Conservation (phyloP, 2,329 filamentous ascomycete genomes). For the Phialophora macrospora region DNA sequence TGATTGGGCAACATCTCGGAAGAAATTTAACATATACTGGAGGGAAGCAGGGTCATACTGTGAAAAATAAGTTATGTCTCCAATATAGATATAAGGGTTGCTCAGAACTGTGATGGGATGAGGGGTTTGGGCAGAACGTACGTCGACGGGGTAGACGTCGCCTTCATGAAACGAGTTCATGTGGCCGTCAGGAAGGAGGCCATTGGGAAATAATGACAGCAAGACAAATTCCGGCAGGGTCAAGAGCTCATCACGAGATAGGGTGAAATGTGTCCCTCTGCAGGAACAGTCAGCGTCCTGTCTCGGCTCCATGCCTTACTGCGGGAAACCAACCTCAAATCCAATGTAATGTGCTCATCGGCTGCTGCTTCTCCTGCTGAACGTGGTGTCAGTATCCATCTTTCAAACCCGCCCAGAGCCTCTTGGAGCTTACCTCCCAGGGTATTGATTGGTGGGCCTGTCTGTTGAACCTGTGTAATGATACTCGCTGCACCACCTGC, state of each 20-base stretch:
- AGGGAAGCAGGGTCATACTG: constrained; percentile 96
- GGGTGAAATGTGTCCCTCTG: constrained; percentile 89
- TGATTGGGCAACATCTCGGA: constrained; percentile 93
- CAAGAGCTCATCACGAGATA: constrained; percentile 91
- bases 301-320: background rate
- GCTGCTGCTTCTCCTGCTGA: constrained; percentile 37
- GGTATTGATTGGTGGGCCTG: constrained; percentile 81
- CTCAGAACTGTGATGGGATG: constrained; percentile 37
- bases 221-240: constrained; percentile 97
- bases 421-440: constrained; percentile 70
- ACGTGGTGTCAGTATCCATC: constrained; percentile 22
- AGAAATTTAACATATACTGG: constrained; percentile 99
- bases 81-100: constrained; percentile 43
- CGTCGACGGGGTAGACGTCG: constrained; percentile 95
- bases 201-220: constrained; percentile 96
- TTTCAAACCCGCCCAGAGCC: constrained; percentile 1
- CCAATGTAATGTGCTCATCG: constrained; percentile 41
- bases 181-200: constrained; percentile 94
- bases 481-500: constrained; percentile 97
- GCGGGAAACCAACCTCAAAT: constrained; percentile 36
- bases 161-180: constrained; percentile 91
- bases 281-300: constrained; percentile 34
- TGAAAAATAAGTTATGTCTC: constrained; percentile 59
- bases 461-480: constrained; percentile 98
- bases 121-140: constrained; percentile 60